Conservation (phyloP, 2,329 filamentous ascomycete genomes). For the Penicillium sp. region DNA sequence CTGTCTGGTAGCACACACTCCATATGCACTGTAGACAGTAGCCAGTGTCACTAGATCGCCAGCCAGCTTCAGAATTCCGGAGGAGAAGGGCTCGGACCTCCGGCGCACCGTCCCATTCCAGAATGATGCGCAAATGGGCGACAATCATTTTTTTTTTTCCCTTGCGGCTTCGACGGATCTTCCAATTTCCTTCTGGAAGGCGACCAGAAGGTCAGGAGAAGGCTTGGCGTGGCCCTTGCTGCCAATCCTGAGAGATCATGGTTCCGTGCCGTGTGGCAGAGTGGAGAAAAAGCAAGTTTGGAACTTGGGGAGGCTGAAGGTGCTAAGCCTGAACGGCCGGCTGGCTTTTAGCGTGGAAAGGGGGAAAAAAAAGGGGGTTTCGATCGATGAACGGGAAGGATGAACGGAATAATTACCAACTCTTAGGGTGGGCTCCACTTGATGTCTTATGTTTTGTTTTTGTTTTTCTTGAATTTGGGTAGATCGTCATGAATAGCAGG, state of each 20-base stretch:
- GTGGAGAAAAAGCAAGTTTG: constrained; percentile 16
- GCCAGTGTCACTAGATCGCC: not conserved
- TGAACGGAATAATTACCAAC: constrained; percentile 23
- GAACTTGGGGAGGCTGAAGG: constrained; percentile 7
- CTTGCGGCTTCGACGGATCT: constrained; percentile 21
- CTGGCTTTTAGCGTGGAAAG: constrained; percentile 20
- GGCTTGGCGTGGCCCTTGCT: constrained; percentile 23
- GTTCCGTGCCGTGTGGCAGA: constrained; percentile 21
- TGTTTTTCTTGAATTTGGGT: not conserved
- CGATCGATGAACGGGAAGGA: not conserved
- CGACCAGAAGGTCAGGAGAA: constrained; percentile 33
- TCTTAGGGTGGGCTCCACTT: constrained; percentile 13
- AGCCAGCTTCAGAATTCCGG: not conserved
- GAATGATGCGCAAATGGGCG: constrained; percentile 15
- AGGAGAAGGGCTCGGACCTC: constrained; percentile 19
- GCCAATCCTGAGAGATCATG: constrained; percentile 21
- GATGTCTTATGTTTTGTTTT: constrained; percentile 6
- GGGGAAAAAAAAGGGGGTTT: constrained; percentile 11
- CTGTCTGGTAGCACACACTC: no score
- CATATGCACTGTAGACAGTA: no score
- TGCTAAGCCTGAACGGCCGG: constrained; percentile 28
- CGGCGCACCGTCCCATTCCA: constrained; percentile 22
- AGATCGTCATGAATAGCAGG: not conserved
- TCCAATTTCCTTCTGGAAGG: constrained; percentile 31
- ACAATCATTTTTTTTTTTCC: constrained; percentile 9